These are phyloP conservation scores for Setaria italica DNA, from an alignment of 202 grass and related monocot genomes.

Conservation along the genomic window DNA sequence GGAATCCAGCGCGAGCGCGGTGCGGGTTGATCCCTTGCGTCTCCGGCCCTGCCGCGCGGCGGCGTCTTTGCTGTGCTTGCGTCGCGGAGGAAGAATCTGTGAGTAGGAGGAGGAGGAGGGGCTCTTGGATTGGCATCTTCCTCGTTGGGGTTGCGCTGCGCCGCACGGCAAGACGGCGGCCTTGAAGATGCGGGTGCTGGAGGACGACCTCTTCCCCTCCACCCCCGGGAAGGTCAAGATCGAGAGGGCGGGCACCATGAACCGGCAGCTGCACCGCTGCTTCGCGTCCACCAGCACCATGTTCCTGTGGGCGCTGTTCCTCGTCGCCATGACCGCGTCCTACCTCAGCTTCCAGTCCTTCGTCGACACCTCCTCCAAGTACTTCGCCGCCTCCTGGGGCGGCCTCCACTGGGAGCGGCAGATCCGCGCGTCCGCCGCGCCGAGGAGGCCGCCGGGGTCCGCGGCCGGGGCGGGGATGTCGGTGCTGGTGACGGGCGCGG, in stretches of 20 bases:
- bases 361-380: constrained; percentile 82
- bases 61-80: background rate
- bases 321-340: constrained; percentile 86
- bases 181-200: constrained; percentile 71
- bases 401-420: constrained; percentile 90
- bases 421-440: constrained; percentile 76
- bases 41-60: background rate
- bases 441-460: constrained; percentile 38
- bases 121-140: constrained; percentile 6
- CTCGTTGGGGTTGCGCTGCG: background rate
- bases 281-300: constrained; percentile 83
- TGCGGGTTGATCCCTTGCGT: constrained; percentile 39
- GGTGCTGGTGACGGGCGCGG: constrained; percentile 72
- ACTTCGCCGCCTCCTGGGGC: constrained; percentile 77
- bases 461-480: constrained; percentile 48
- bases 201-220: constrained; percentile 83
- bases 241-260: constrained; percentile 69
- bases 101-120: background rate
- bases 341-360: constrained; percentile 94
- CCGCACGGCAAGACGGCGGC: constrained; percentile 21
- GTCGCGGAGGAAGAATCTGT: constrained; percentile 30
- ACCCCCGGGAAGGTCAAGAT: constrained; percentile 93
- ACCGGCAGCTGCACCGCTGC: constrained; percentile 77
- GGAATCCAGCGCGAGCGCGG: background rate
- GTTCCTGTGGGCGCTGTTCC: constrained; percentile 91